Evolutionary conservation across 305 asterid genomes (phyloP).

Genomic region (Lippia alba): DNA sequence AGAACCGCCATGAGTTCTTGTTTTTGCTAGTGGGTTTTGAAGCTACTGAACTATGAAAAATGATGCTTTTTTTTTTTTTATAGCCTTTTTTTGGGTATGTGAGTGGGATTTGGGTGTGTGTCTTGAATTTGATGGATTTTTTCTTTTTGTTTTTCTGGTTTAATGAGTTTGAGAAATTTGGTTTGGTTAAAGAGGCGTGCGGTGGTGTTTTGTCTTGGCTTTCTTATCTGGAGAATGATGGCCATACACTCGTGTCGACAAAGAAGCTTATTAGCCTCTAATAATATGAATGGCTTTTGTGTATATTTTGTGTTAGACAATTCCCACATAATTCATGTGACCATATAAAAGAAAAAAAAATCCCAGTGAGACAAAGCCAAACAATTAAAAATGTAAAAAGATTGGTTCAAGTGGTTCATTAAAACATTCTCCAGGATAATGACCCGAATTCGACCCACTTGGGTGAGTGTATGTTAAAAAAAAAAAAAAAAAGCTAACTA

Average conservation of each 20-base stretch:
- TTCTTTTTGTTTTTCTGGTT: not conserved
- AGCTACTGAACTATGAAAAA: not conserved
- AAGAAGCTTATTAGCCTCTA: conserved; percentile 11
- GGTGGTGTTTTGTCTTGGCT: conserved; percentile 20
- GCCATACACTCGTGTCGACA: conserved; percentile 18
- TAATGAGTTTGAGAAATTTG: not conserved
- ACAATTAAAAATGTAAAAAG: conserved; percentile 5
- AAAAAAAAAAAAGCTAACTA: too few relatives aligned
- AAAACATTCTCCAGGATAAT: too few relatives aligned
- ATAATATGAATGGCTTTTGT: not conserved
- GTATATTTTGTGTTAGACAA: not conserved
- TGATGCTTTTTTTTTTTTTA: too few relatives aligned
- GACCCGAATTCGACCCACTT: too few relatives aligned
- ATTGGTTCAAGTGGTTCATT: too few relatives aligned
- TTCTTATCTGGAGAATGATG: conserved; percentile 34
- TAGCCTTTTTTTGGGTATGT: not conserved
- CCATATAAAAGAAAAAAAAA: not conserved
- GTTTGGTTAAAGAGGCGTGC: conserved; percentile 29
- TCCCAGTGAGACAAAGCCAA: not conserved
- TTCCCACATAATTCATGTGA: too few relatives aligned
- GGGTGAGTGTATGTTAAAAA: too few relatives aligned
- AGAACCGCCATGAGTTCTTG: conserved; percentile 51
- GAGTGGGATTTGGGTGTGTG: not conserved
- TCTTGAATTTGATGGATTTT: not conserved
- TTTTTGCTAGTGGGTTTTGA: not conserved